Evolutionary conservation across 495 filamentous ascomycete species (phyloP), one percentile per base, ranked within the genome.

Genomic region (Hyaloscypha finlandica): DNA sequence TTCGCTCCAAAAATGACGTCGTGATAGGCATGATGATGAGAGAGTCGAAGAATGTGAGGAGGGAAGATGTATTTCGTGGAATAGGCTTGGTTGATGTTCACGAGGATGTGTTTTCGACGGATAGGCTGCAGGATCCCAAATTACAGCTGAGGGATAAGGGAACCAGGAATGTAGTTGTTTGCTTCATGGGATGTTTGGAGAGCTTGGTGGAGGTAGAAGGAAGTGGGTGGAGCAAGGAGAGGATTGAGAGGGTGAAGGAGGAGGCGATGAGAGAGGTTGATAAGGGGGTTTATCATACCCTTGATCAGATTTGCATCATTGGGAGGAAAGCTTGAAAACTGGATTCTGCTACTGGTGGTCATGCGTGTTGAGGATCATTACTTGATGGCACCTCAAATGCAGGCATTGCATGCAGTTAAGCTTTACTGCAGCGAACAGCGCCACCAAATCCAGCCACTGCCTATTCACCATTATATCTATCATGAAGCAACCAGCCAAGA

Each of bases 91-190:
- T 56, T 2, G 61, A 64, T 64, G 61, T 64, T 3, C 61, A 64
- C 30, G 61, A 64, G 22, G 61, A 64, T 37, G 48, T 64, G 30
- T 64, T 64, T 42, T 64, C 61, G 6, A 64, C 61, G 29, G 61
- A 64, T 55, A 54, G 51, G n/a, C n/a, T 64, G 32, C 56, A 35
- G 25, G 56, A 33, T 33, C 4, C 30, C 8, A 8, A 56, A 22
- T 22, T 56, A 29, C 20, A 35, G 19, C 12, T 59, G 5, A 59
- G 60, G 14, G 60, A 63, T 9, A 53, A 16, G 29, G 60, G 42
- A n/a, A 63, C 60, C 3, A 63, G 51, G 31, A 64, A 64, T 64
- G 51, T 37, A 39, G 56, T 64, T 25, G 30, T 1, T 37, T 64
- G 61, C 25, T 64, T 64, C 20, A 22, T n/a, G 31, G 19, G 20